phyloP scores from a whole-genome alignment of 2,329 filamentous ascomycete genomes.

The Alternaria sp. region DNA sequence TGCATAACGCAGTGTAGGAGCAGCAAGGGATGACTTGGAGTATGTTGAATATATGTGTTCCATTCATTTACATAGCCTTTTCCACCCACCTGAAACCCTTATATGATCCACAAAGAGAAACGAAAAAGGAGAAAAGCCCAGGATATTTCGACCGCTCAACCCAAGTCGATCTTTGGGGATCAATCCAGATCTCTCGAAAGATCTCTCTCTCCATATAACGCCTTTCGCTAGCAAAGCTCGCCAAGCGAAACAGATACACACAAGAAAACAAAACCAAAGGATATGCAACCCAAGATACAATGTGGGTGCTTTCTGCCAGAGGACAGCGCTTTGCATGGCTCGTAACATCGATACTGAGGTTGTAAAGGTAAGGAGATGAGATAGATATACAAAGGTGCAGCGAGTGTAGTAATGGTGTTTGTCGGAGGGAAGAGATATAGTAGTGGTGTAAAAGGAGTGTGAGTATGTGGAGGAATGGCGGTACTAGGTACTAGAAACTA shows the following conservation, averaged over 20 bases:
- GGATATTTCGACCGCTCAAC: slow-evolving; percentile 1
- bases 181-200: not conserved
- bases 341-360: slow-evolving; percentile 23
- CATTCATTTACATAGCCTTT: slow-evolving; percentile 18
- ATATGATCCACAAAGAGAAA: not conserved
- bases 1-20: too few species aligned
- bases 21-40: not conserved
- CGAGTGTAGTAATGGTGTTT: slow-evolving; percentile 16
- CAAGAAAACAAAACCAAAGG: slow-evolving; percentile 3
- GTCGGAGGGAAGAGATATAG: not conserved
- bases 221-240: slow-evolving; percentile 8
- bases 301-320: slow-evolving; percentile 11
- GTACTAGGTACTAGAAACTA: slow-evolving; percentile 43
- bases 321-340: slow-evolving; percentile 21
- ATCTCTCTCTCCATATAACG: not conserved
- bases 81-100: not conserved
- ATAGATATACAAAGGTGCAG: slow-evolving; percentile 23
- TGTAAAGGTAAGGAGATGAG: slow-evolving; percentile 7
- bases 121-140: not conserved
- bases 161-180: not conserved
- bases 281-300: slow-evolving; percentile 4
- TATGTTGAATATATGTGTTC: slow-evolving; percentile 7
- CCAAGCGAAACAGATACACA: slow-evolving; percentile 7
- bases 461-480: slow-evolving; percentile 28
- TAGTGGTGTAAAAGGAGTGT: slow-evolving; percentile 19